phyloP scores from a whole-genome alignment of 371 early-diverging fungal species.

The Saksenaea oblongispora region DNA sequence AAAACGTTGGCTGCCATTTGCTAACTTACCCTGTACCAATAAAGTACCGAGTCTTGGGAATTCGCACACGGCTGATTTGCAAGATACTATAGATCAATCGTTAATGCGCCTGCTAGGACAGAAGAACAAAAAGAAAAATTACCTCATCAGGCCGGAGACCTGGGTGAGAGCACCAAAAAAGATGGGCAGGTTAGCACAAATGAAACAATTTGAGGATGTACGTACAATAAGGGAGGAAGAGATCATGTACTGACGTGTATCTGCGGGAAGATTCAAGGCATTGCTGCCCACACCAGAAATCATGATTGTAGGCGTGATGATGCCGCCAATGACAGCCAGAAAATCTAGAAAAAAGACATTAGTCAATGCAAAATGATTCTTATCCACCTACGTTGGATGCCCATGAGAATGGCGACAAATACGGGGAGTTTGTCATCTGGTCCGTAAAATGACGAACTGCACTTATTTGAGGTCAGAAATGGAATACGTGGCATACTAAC shows the following conservation, averaged over 20 bases:
- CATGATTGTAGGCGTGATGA: constrained; percentile 52
- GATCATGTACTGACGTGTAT: constrained; percentile 51
- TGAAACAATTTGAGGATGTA: neutral
- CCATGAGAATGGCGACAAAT: constrained; percentile 32
- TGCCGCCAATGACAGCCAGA: constrained; percentile 52
- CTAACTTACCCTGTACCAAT: constrained; percentile 42
- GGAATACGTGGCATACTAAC: constrained; percentile 34
- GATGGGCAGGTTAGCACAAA: neutral
- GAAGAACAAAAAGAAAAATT: neutral
- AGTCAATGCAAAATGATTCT: neutral
- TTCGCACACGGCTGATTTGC: constrained; percentile 50
- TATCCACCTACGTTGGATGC: constrained; percentile 25
- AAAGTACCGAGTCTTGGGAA: constrained; percentile 48
- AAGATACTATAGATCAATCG: constrained; percentile 27
- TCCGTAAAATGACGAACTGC: constrained; percentile 30
- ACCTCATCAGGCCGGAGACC: constrained; percentile 32
- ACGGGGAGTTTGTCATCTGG: constrained; percentile 35
- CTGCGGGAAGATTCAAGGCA: constrained; percentile 46
- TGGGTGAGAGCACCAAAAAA: neutral
- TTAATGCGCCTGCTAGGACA: neutral
- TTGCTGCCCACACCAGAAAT: constrained; percentile 49
- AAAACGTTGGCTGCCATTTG: neutral
- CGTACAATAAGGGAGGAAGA: constrained; percentile 50
- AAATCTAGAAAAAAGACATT: constrained; percentile 23
- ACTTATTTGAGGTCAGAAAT: constrained; percentile 10